Conservation (phyloP, 768 basidiomycete genomes). For the Leccinum olivaceopallidum region DNA sequence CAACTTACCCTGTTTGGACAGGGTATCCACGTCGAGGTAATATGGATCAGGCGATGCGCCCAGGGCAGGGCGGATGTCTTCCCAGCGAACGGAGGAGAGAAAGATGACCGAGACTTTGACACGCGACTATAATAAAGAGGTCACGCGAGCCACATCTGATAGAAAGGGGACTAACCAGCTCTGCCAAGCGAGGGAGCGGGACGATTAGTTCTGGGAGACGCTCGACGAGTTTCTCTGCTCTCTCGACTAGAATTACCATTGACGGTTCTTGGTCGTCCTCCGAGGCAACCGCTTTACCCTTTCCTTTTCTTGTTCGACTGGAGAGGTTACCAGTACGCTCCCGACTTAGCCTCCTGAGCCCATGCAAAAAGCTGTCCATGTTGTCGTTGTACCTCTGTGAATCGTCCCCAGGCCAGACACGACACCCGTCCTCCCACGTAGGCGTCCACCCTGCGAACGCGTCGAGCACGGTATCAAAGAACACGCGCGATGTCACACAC, state of each 20-base stretch:
- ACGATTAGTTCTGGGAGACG: conserved; percentile 64
- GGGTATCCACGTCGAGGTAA: conserved; percentile 54
- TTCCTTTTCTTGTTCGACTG: conserved; percentile 33
- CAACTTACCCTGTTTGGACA: conserved; percentile 56
- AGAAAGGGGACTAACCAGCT: conserved; percentile 52
- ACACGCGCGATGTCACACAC: conserved; percentile 59
- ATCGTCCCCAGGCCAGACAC: conserved; percentile 51
- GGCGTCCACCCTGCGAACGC: conserved; percentile 55
- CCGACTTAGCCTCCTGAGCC: conserved; percentile 45
- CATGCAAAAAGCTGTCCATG: conserved; percentile 71
- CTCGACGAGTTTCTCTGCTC: conserved; percentile 66
- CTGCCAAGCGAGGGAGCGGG: conserved; percentile 68
- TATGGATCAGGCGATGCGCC: conserved; percentile 77
- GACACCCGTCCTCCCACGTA: conserved; percentile 60
- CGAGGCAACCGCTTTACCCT: conserved; percentile 27
- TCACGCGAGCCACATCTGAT: conserved; percentile 5
- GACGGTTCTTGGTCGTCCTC: conserved; percentile 18
- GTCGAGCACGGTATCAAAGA: conserved; percentile 70
- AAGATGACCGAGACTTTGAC: conserved; percentile 62
- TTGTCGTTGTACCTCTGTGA: conserved; percentile 58
- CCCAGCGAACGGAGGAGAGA: conserved; percentile 67
- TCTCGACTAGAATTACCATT: conserved; percentile 65
- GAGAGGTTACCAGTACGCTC: conserved; percentile 5
- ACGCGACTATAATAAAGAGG: conserved; percentile 47
- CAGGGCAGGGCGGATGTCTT: conserved; percentile 65